phyloP scores from a whole-genome alignment of 169 alveolate genomes.

The Eimeria acervulina region DNA sequence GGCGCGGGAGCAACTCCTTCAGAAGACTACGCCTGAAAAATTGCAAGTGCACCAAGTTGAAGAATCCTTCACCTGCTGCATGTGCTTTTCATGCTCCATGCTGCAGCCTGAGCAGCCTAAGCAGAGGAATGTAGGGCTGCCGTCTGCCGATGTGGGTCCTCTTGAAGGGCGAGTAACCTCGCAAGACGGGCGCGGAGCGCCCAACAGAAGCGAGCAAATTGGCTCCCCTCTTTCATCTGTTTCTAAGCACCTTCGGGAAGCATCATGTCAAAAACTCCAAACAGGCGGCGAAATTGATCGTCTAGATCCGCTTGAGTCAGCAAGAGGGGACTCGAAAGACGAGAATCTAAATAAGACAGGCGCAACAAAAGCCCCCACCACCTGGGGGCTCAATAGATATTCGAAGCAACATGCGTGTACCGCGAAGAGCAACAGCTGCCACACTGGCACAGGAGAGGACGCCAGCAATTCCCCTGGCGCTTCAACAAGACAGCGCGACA shows the following conservation, averaged over 20 bases:
- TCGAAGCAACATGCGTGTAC: background rate
- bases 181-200: background rate
- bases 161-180: background rate
- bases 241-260: background rate
- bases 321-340: background rate
- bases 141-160: slow-evolving; percentile 6
- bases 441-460: background rate
- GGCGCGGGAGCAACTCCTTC: background rate
- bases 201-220: background rate
- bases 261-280: background rate
- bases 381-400: background rate
- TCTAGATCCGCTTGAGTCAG: background rate
- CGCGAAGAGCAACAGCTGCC: background rate
- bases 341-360: background rate
- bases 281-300: background rate
- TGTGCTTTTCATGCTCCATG: slow-evolving; percentile 51
- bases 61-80: slow-evolving; percentile 34
- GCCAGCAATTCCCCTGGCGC: background rate
- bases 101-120: slow-evolving; percentile 11
- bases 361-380: background rate
- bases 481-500: background rate
- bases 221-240: background rate
- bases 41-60: background rate
- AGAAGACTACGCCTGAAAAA: background rate
- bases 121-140: background rate